A percentile compares a stretch with the other conserved stretches of the same genome.
Conservation (phyloP, 2,329 filamentous ascomycete genomes). For the Fusarium nanum region DNA sequence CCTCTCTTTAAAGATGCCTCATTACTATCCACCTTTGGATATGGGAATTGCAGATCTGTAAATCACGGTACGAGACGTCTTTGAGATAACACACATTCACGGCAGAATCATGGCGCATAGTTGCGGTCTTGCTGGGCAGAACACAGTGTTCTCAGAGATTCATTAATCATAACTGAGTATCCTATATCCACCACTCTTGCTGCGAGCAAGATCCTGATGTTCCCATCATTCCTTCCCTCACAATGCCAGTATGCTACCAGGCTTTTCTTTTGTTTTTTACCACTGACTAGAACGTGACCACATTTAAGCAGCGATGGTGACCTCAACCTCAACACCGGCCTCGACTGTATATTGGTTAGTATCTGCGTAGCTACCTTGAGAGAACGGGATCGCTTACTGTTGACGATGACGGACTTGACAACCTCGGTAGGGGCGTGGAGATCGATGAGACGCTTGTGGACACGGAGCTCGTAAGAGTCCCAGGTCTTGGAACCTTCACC, state of each 20-base stretch:
- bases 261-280: background rate
- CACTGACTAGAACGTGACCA: constrained; percentile 17
- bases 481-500: constrained; percentile 99
- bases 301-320: constrained; percentile 79
- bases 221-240: constrained; percentile 41
- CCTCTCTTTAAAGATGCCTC: background rate
- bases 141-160: constrained; percentile 38
- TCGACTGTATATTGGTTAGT: constrained; percentile 62
- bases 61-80: background rate
- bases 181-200: constrained; percentile 35
- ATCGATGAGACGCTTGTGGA: constrained; percentile 98
- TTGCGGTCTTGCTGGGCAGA: constrained; percentile 24
- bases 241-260: constrained; percentile 31
- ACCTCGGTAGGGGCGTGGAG: constrained; percentile 97
- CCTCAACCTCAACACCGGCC: constrained; percentile 92
- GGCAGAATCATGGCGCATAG: background rate
- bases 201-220: constrained; percentile 28
- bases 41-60: background rate
- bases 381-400: constrained; percentile 60
- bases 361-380: background rate
- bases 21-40: background rate
- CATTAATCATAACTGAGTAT: constrained; percentile 41
- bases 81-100: background rate
- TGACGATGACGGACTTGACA: constrained; percentile 96
- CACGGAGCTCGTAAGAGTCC: constrained; percentile 99